These are phyloP conservation scores for Delonix regia DNA, from an alignment of 306 rosid genomes.

Conservation along the genomic window DNA sequence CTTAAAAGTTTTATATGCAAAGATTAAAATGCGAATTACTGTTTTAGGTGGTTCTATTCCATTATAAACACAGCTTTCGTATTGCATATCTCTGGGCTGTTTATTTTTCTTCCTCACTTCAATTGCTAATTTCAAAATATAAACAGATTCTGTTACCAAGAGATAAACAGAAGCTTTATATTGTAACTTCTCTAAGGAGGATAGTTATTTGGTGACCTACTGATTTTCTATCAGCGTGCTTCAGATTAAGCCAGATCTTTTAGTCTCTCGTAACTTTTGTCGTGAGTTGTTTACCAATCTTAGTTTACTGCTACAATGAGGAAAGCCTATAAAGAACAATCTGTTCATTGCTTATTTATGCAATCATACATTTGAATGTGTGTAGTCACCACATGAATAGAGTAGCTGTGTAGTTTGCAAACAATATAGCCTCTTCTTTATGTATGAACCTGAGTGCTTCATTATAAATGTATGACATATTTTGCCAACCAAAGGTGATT, in stretches of 20 bases:
- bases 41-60: constrained; percentile 1
- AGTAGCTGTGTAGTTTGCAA: constrained; percentile 10
- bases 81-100: constrained; percentile 6
- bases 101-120: background rate
- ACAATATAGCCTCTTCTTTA: background rate
- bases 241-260: background rate
- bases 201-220: background rate
- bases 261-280: constrained; percentile 5
- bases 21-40: constrained; percentile 2
- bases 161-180: background rate
- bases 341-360: background rate
- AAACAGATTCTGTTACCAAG: background rate
- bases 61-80: background rate
- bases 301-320: constrained; percentile 9
- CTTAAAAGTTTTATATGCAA: background rate
- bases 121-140: background rate
- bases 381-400: background rate
- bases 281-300: background rate
- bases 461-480: background rate
- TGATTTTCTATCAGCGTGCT: background rate
- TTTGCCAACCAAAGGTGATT: background rate
- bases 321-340: background rate
- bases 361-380: background rate
- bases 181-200: background rate
- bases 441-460: background rate